Conservation (phyloP, 441 rosid genomes). For the Croton laevigatus region DNA sequence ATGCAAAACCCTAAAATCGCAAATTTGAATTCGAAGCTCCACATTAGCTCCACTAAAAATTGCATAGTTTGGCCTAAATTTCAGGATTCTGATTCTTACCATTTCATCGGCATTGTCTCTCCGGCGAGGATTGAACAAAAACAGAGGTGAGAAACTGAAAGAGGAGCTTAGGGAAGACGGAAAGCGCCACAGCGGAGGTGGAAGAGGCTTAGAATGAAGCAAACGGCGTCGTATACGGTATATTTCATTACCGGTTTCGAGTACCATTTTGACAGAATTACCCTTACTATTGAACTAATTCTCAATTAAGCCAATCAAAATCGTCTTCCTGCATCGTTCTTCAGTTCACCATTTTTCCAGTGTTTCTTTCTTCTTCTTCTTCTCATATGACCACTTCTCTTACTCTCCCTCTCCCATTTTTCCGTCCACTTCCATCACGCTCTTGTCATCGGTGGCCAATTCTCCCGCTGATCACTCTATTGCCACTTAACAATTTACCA, state of each 20-base stretch:
- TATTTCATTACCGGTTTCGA: not conserved
- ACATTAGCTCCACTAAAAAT: not conserved
- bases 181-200: no score
- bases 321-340: not conserved
- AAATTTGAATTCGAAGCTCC: not conserved
- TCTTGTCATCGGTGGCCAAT: not conserved
- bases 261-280: not conserved
- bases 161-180: not conserved
- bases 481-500: not conserved
- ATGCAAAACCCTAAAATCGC: constrained; percentile 63
- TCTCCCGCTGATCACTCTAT: constrained; percentile 4
- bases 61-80: not conserved
- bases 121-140: not conserved
- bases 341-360: not conserved
- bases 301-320: not conserved
- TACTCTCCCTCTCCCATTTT: not conserved
- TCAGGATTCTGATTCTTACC: constrained; percentile 28
- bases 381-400: constrained; percentile 11
- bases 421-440: constrained; percentile 1
- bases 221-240: not conserved
- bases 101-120: constrained; percentile 45
- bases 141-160: not conserved
- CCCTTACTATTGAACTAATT: not conserved
- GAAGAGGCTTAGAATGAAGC: no score
- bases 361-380: no score